These are phyloP conservation scores for Scutellaria minor DNA, from an alignment of 257 asterid genomes.

Conservation along the genomic window DNA sequence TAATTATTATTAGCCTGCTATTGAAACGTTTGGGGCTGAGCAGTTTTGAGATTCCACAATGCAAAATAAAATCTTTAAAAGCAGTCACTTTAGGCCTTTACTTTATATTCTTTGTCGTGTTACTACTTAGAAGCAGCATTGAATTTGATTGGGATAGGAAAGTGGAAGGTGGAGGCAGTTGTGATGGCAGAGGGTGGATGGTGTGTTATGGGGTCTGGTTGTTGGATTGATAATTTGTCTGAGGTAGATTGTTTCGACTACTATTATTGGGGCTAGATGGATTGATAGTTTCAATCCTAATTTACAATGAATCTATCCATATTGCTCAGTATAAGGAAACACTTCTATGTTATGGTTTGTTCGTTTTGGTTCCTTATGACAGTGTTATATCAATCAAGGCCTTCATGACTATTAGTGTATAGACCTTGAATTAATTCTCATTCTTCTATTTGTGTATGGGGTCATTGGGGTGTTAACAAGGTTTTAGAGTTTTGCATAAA, in stretches of 20 bases:
- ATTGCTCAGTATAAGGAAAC: too few relatives aligned
- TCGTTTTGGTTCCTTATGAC: neutral
- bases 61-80: neutral
- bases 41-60: conserved; percentile 1
- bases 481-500: neutral
- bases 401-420: neutral
- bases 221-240: neutral
- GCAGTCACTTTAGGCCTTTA: neutral
- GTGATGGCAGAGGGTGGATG: conserved; percentile 2
- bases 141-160: conserved; percentile 18
- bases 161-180: neutral
- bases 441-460: neutral
- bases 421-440: neutral
- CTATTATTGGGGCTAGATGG: neutral
- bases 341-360: neutral
- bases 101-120: neutral
- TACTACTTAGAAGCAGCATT: neutral
- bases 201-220: neutral
- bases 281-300: neutral
- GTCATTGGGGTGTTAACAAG: neutral
- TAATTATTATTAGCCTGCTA: too few relatives aligned
- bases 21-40: neutral
- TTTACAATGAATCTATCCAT: neutral
- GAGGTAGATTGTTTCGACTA: neutral
- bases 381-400: neutral